Conservation (phyloP, 305 asterid species). For the Solanum hybrid region DNA sequence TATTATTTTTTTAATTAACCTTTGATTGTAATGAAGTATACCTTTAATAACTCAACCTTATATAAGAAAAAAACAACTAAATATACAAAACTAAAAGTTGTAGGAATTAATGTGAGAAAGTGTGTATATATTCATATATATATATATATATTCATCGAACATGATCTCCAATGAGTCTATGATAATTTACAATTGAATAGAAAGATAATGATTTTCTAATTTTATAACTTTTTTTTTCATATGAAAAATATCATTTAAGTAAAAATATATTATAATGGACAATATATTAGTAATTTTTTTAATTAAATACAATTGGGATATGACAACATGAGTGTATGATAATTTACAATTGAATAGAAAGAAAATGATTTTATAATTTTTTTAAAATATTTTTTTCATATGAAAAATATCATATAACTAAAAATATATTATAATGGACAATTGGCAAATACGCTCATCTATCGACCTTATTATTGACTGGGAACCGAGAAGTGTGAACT, state of each 20-base stretch:
- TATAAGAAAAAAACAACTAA: too few relatives aligned
- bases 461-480: not conserved
- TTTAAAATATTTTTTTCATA: too few relatives aligned
- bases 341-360: not conserved
- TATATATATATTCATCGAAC: not conserved
- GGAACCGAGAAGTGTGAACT: not conserved
- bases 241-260: not conserved
- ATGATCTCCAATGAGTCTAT: not conserved
- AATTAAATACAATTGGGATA: not conserved
- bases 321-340: not conserved
- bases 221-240: too few relatives aligned
- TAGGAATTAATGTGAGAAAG: too few relatives aligned
- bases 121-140: too few relatives aligned
- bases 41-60: not conserved
- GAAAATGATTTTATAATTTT: too few relatives aligned
- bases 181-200: not conserved
- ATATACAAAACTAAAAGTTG: not conserved
- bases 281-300: too few relatives aligned
- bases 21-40: too few relatives aligned
- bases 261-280: not conserved
- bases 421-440: not conserved
- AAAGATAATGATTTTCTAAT: not conserved
- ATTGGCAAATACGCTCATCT: not conserved
- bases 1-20: too few relatives aligned
- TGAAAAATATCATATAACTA: not conserved